Conservation (phyloP, 176 grass and related monocot species). For the Bolboschoenus planiculmis region DNA sequence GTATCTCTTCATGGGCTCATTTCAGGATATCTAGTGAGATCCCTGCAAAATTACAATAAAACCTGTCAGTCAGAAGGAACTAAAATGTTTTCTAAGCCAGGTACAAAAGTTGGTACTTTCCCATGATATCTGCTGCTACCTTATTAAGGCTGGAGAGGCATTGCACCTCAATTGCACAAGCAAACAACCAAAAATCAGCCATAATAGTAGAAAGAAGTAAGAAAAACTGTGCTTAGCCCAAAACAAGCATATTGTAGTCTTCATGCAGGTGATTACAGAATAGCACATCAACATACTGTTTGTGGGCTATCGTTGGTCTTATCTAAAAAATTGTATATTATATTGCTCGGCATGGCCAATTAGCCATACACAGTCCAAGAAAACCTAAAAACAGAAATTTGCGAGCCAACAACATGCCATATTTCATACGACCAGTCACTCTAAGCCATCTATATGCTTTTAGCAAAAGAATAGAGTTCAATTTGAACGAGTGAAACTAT, state of each 20-base stretch:
- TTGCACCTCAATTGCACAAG: neutral
- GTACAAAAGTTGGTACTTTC: neutral
- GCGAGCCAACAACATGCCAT: neutral
- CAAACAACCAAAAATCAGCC: neutral
- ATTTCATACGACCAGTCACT: neutral
- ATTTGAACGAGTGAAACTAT: neutral
- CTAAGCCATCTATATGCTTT: neutral
- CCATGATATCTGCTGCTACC: neutral
- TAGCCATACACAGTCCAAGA: neutral
- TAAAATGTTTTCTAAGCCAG: no score
- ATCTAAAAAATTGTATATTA: neutral
- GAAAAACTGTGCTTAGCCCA: neutral
- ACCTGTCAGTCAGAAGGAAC: neutral
- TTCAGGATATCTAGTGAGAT: constrained; percentile 19
- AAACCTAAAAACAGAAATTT: neutral
- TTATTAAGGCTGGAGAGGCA: neutral
- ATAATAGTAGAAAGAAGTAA: neutral
- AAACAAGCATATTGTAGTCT: neutral
- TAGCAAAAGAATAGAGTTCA: neutral
- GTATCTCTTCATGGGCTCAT: neutral
- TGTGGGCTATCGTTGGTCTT: neutral
- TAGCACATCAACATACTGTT: neutral
- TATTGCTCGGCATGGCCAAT: neutral
- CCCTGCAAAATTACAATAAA: neutral
- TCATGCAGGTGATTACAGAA: neutral